Evolutionary conservation across 345 rosid genomes (phyloP), one percentile per base, ranked within the genome.

Genomic region (Raphanus sativus): DNA sequence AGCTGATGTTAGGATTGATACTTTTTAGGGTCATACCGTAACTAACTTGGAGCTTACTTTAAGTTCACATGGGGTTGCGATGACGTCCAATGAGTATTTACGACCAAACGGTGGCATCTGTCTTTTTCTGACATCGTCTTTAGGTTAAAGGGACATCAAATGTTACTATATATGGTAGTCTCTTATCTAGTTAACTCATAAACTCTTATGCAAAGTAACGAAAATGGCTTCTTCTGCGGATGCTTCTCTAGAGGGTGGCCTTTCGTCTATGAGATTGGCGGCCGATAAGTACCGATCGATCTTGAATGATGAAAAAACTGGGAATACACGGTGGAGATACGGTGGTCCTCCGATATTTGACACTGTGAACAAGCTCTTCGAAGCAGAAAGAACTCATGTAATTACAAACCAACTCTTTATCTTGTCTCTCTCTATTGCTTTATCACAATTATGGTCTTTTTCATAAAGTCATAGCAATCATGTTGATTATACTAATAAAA

Each of bases 231-330:
- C 33, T 50, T 69, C 69, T 67, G 32, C 30, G 55, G 82, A 68
- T 50, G 34, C 60, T 73, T 8, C 59, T 73, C 13, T 67, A 1
- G 65, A 34, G 36, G 25, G 36, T 34, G 75, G 29, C 13, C 21
- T 67, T 55, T 62, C 78, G 42, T 50, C 75, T 40, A 36, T 75
- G 12, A 69, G 28, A 12, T 5, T 65, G 52, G 76, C 69, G 1
- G 81, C 75, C 17, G 97, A 91, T 66, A 89, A 84, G 82, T 91
- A 91, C 81, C 85, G 97, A 65, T 81, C 88, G 2, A 75, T 92
- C 86, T 65, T 90, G 79, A 54, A 83, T 50, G 89, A 82, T 32
- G 86, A 84, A 17, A 81, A 78, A 24, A 70, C 77, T n/a, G 87
- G 83, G 28, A 66, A 69, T 54, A 83, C 81, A 21, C 85, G 67